A percentile compares a stretch with the other conserved stretches of the same genome.
These are phyloP conservation scores for Saccharomycopsis babjevae DNA, from an alignment of 805 yeast species.

Conservation along the genomic window DNA sequence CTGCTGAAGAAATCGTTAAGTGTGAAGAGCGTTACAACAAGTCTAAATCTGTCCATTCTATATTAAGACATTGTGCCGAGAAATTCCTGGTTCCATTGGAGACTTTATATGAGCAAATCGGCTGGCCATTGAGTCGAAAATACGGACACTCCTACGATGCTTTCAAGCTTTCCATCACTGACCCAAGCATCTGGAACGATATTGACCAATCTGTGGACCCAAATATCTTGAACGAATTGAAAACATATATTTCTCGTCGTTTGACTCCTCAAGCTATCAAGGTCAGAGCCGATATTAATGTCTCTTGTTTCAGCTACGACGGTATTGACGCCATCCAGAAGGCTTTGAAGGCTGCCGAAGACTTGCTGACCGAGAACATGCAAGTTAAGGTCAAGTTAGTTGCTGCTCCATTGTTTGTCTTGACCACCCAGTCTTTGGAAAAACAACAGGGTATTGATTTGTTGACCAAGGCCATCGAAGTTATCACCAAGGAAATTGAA, in stretches of 20 bases:
- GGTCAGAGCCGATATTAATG: slow-evolving; percentile 97
- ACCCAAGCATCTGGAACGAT: slow-evolving; percentile 73
- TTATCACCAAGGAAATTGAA: slow-evolving; percentile 59
- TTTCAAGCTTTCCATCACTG: slow-evolving; percentile 90
- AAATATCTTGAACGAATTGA: slow-evolving; percentile 65
- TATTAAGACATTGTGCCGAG: slow-evolving; percentile 96
- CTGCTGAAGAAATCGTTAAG: slow-evolving; percentile 93
- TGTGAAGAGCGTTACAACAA: slow-evolving; percentile 97
- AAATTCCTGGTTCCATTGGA: slow-evolving; percentile 85
- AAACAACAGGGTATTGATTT: slow-evolving; percentile 79
- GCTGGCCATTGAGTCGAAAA: slow-evolving; percentile 95
- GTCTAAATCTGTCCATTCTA: slow-evolving; percentile 96
- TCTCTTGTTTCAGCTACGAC: slow-evolving; percentile 92
- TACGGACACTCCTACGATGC: slow-evolving; percentile 98
- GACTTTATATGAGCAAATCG: slow-evolving; percentile 74
- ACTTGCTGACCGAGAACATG: slow-evolving; percentile 68
- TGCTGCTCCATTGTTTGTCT: slow-evolving; percentile 93
- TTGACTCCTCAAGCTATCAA: slow-evolving; percentile 97
- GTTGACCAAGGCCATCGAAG: slow-evolving; percentile 70
- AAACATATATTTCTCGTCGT: slow-evolving; percentile 80
- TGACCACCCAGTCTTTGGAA: slow-evolving; percentile 87
- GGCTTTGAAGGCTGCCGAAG: slow-evolving; percentile 83
- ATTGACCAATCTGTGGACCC: slow-evolving; percentile 56
- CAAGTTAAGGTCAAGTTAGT: slow-evolving; percentile 90
- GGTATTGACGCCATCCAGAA: slow-evolving; percentile 95